Conservation (phyloP, 345 rosid genomes). For the Euphorbia pulcherrima region DNA sequence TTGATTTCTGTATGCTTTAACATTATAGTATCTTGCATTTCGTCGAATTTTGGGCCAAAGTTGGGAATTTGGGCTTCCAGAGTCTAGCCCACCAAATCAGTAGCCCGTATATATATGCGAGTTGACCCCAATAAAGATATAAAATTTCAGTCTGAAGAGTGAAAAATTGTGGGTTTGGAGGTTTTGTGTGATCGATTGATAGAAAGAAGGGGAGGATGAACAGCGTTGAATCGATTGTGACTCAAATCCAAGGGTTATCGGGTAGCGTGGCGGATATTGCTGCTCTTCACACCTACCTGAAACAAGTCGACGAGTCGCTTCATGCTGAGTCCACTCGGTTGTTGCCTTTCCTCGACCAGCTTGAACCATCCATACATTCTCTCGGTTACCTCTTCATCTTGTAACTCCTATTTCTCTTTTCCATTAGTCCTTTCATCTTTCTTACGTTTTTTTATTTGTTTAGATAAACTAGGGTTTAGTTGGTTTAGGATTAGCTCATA, state of each 20-base stretch:
- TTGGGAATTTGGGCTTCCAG: conserved; percentile 2
- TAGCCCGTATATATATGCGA: background rate
- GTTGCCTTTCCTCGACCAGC: conserved; percentile 28
- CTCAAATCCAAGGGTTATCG: conserved; percentile 35
- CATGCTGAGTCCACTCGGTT: conserved; percentile 17
- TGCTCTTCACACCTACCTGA: conserved; percentile 20
- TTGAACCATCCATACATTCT: conserved; percentile 30
- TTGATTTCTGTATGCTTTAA: background rate
- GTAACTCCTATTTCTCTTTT: conserved; percentile 1
- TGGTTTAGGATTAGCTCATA: background rate
- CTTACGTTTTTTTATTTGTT: background rate
- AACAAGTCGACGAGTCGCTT: conserved; percentile 23
- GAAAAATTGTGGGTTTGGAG: too few relatives aligned
- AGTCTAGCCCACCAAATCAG: background rate
- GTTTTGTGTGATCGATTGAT: background rate
- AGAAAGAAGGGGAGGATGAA: conserved; percentile 4
- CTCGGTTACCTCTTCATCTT: conserved; percentile 33
- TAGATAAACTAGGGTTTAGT: conserved; percentile 1
- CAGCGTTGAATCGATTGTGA: conserved; percentile 19
- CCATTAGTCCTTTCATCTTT: background rate
- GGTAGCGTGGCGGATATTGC: conserved; percentile 14
- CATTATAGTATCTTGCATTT: background rate
- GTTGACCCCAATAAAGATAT: background rate
- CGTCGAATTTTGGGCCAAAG: background rate
- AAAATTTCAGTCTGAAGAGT: background rate